Evolutionary conservation across 495 filamentous ascomycete species (phyloP), one percentile per base, ranked within the genome.

Genomic region (Neurospora discreta): DNA sequence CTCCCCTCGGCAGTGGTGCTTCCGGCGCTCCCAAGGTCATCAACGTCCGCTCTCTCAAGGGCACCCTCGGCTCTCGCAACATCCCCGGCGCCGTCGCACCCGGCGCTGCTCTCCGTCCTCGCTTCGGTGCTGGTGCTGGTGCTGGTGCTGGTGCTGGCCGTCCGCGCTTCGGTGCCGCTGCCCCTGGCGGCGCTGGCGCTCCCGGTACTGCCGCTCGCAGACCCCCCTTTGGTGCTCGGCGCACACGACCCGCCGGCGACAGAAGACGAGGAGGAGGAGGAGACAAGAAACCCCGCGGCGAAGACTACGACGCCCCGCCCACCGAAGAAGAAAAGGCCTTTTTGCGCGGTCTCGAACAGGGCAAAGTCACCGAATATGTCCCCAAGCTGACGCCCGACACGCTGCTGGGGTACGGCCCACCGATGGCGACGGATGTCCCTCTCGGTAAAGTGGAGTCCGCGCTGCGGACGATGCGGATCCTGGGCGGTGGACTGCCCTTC

Each of bases 391-490:
- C 72, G 39, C 30, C 69, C 9, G 72, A 80, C 60, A 46, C 70
- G 20, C 43, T 81, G 65, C 38, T 60, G 15, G 79, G 79, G 20
- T 80, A 81, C 74, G 79, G 78, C 18, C 75, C 79, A n/a, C 75
- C 78, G 7, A 5, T 80, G 42, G 77, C 80, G 1, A 76, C 78
- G 36, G 75, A 78, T 65, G 69, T 71, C 69, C 3, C 68, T 15
- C 67, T 75, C 30, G 75, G 74, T 42, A 73, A 74, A 44, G 75
- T 81, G 36, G 77, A 77, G 72, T 67, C 73, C 7, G 80, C 73
- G 4, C 15, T 82, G 44, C 75, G 75, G 7, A 71, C 69, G 68
- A 81, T 82, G 78, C 73, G 77, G 30, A 42, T 80, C 5, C 71
- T 81, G 39, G 74, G 76, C 26, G 79, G 79, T 18, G 80, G 77